A percentile compares a stretch with the other conserved stretches of the same genome.
Evolutionary conservation across 805 yeast genomes (phyloP).

Genomic region (Starmerella bombi): DNA sequence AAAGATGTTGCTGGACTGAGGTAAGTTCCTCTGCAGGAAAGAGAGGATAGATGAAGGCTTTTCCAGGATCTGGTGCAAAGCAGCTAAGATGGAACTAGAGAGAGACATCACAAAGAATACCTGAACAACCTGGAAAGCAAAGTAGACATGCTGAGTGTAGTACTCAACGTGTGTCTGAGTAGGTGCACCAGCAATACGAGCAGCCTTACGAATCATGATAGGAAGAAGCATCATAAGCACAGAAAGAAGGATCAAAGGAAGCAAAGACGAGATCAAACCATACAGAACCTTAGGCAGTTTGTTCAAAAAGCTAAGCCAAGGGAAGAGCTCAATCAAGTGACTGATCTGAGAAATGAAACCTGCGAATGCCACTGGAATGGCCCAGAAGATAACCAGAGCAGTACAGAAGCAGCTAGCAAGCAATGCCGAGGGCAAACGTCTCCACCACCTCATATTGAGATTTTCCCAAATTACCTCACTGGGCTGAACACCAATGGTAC

Average conservation of each 20-base stretch:
- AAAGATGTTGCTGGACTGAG: conserved; percentile 84
- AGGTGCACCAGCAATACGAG: conserved; percentile 57
- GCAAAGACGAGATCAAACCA: conserved; percentile 77
- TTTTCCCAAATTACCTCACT: conserved; percentile 79
- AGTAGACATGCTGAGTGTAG: conserved; percentile 80
- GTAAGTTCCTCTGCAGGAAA: conserved; percentile 61
- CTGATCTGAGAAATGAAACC: conserved; percentile 82
- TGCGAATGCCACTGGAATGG: conserved; percentile 94
- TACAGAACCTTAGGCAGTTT: conserved; percentile 55
- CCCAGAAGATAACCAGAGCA: conserved; percentile 77
- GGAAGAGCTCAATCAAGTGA: conserved; percentile 35
- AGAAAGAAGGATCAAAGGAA: conserved; percentile 73
- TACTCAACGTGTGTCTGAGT: conserved; percentile 60
- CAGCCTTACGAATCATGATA: conserved; percentile 64
- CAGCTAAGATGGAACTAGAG: conserved; percentile 68
- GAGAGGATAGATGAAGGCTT: conserved; percentile 59
- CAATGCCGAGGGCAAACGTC: conserved; percentile 43
- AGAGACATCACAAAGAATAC: conserved; percentile 74
- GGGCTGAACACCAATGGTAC: conserved; percentile 56
- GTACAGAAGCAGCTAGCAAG: conserved; percentile 47
- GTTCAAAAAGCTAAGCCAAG: conserved; percentile 60
- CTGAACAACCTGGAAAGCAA: conserved; percentile 81
- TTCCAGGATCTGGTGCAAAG: conserved; percentile 59
- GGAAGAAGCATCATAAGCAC: conserved; percentile 80
- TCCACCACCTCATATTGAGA: conserved; percentile 42